Percentiles rank a stretch among this genome's conserved stretches.
These are phyloP conservation scores for Arctostaphylos glauca DNA, from an alignment of 148 eudicot genomes.

Conservation along the genomic window DNA sequence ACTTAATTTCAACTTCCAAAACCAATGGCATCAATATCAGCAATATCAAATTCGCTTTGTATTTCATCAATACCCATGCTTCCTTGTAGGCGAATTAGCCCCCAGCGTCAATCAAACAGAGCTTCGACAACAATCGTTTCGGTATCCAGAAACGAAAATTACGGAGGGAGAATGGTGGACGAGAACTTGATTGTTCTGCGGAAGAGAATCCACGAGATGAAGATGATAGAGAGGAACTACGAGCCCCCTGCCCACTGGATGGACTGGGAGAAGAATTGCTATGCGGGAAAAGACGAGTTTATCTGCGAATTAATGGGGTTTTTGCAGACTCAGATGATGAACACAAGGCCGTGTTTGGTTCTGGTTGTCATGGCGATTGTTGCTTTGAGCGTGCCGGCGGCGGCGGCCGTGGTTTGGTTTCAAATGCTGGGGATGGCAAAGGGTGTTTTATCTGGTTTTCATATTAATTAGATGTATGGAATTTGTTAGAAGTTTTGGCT, in stretches of 20 bases:
- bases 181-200: neutral
- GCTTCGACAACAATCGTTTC: neutral
- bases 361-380: slow-evolving; percentile 8
- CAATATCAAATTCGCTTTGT: neutral
- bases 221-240: neutral
- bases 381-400: slow-evolving; percentile 10
- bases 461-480: neutral
- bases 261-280: slow-evolving; percentile 24
- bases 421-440: neutral
- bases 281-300: slow-evolving; percentile 15
- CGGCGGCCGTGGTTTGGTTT: neutral
- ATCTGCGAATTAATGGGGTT: neutral
- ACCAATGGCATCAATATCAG: neutral
- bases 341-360: slow-evolving; percentile 5
- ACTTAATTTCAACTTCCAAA: neutral
- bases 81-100: neutral
- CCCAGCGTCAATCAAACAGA: neutral
- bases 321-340: slow-evolving; percentile 10
- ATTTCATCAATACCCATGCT: neutral
- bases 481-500: no score
- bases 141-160: neutral
- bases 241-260: slow-evolving; percentile 13
- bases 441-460: neutral
- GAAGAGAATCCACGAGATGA: slow-evolving; percentile 1
- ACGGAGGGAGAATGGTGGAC: neutral